Conservation (phyloP, 2,329 filamentous ascomycete genomes). For the Botryotinia globosa region DNA sequence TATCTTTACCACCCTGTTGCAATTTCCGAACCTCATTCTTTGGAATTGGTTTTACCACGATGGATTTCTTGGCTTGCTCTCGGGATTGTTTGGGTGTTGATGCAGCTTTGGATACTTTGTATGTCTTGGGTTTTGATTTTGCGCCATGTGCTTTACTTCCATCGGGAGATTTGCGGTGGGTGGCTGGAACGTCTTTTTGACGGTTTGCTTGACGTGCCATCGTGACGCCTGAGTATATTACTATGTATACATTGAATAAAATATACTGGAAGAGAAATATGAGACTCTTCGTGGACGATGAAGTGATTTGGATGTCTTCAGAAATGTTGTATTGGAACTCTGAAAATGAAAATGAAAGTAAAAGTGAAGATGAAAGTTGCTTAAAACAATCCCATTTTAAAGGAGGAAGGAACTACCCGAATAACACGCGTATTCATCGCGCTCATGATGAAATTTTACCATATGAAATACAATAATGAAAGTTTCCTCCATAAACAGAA, state of each 20-base stretch:
- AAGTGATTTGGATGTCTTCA: neutral
- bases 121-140: neutral
- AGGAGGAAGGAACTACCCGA: neutral
- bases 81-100: neutral
- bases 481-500: neutral
- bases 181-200: neutral
- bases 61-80: neutral
- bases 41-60: slow-evolving; percentile 8
- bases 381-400: neutral
- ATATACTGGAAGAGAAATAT: neutral
- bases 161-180: neutral
- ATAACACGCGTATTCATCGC: neutral
- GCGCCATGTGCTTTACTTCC: neutral
- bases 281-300: too few relatives aligned
- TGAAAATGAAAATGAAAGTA: neutral
- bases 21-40: slow-evolving; percentile 1
- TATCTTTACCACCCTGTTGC: neutral
- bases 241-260: neutral
- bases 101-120: neutral
- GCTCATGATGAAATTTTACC: neutral
- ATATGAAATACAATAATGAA: too few relatives aligned
- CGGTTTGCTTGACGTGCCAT: slow-evolving; percentile 7
- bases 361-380: neutral
- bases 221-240: neutral
- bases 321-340: neutral